Base-by-base conservation (phyloP, 306 rosid species). In the Sindora glabra region DNA sequence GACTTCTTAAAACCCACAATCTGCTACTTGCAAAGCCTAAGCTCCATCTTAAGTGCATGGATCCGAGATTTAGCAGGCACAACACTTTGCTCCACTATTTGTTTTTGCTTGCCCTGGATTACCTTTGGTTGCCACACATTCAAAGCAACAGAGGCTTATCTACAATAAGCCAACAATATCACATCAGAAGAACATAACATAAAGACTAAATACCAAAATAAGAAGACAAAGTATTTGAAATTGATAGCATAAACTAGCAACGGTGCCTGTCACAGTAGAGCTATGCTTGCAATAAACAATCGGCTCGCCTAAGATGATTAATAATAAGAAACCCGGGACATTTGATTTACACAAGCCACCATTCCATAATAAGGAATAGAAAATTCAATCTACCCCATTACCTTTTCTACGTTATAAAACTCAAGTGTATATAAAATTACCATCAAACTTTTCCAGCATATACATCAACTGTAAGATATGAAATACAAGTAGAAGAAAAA, bases 91-190 rank as follows among this genome's bases (percentile, higher is more conserved):
- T 74, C 80, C 24, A 77, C 90, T 25, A 80, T 42, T 69, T 80
- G 71, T 36, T 66, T 80, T 19, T 80, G 84, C 80, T 75, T 69
- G 17, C 72, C 82, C 41, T 84, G 71, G 45, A 74, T 45, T 30
- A 83, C 70, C 71, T 80, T 81, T 1, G 92, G 97, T 74, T 91
- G 97, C 97, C 97, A 91, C 27, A 85, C 91, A 33, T 79, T 83
- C 79, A 91, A 74, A 67, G 96, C 89, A 32, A 78, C 83, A 6
- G 89, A 77, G 53, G 97, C 95, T 75, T 83, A 83, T 67, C 96
- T 87, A 69, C 56, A 64, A 37, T 13, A 41, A 74, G 10, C 18
- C 53, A 53, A 55, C 65, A 69, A 63, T 22, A 56, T 34, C 54
- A 23, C 22, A 36, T 65, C 69, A 38, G 29, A 55, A 54, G 14